Conservation (phyloP, 2,329 filamentous ascomycete genomes). For the Ramichloridium luteum region DNA sequence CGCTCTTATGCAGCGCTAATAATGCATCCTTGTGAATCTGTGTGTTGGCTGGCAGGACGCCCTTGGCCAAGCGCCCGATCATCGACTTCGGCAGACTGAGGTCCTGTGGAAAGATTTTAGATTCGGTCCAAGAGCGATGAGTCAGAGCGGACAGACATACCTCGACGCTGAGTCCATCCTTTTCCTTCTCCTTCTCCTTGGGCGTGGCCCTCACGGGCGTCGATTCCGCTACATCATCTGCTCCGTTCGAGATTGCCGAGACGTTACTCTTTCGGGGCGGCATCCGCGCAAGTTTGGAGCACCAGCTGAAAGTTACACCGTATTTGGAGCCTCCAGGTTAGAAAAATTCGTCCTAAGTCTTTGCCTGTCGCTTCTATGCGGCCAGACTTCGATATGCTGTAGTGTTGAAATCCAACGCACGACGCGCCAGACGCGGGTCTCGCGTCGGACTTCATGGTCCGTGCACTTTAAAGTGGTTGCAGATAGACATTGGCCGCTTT, state of each 20-base stretch:
- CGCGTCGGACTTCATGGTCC: no score
- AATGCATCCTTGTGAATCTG: conserved; percentile 76
- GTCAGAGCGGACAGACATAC: conserved; percentile 18
- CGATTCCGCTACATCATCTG: conserved; percentile 23
- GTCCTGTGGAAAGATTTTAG: conserved; percentile 5
- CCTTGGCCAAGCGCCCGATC: conserved; percentile 67
- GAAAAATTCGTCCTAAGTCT: no score
- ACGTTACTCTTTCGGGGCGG: conserved; percentile 37
- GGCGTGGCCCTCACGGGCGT: conserved; percentile 14
- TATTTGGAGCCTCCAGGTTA: no score
- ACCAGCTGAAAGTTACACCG: no score
- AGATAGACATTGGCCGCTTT: no score
- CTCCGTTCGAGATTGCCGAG: conserved; percentile 28
- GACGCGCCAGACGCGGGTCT: no score
- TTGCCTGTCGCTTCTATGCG: no score
- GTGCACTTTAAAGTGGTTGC: no score
- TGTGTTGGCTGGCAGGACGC: conserved; percentile 66
- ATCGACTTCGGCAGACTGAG: conserved; percentile 61
- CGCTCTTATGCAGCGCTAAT: conserved; percentile 65
- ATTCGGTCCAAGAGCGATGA: background rate
- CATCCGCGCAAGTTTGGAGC: no score
- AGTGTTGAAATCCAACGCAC: no score
- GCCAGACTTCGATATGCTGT: no score
- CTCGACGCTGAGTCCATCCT: conserved; percentile 34
- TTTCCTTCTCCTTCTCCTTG: conserved; percentile 14